Evolutionary conservation across 768 basidiomycete species (phyloP), one percentile per base, ranked within the genome.

Genomic region (Suillus cothurnatus): DNA sequence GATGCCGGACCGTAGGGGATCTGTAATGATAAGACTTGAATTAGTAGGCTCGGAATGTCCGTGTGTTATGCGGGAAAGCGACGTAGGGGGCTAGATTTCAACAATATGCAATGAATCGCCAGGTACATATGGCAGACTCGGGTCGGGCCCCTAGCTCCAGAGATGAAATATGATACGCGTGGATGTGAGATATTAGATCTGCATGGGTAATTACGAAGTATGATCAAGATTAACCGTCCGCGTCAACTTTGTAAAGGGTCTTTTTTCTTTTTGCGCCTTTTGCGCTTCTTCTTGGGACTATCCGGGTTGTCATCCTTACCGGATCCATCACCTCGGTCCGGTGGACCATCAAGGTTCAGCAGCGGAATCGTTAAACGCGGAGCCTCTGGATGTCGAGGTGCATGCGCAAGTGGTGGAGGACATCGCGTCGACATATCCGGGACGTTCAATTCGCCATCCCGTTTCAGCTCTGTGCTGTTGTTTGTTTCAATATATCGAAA

Each of bases 311-410:
- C 64, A 28, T 58, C 47, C 61, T 68, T 63, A 50, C 68, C 76
- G 66, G 64, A 39, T 32, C 61, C 56, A 57, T 64, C 64, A 23
- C 21, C 45, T 41, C 58, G 56, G 45, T 74, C 78, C 60, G 81
- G 83, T 31, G 84, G 84, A 2, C 86, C 86, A 47, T 74, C 76
- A 14, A 90, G 79, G 69, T 90, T 90, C 32, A 91, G 76, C 23
- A 90, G 66, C 17, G 86, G 84, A 4, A 78, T 64, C 59, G 78
- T 78, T 26, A 78, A 64, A 31, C 36, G 26, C 31, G 79, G 64
- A 31, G 68, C 55, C 19, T 75, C 70, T 64, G 73, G 50, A 61
- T 61, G 64, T 31, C 15, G 39, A 67, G 59, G 31, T 23, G 61
- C 61, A 67, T 36, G 56, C n/a, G 15, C 8, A 28, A 26, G 38